Conservation (phyloP, 495 filamentous ascomycete species). For the Penicillium desertorum region DNA sequence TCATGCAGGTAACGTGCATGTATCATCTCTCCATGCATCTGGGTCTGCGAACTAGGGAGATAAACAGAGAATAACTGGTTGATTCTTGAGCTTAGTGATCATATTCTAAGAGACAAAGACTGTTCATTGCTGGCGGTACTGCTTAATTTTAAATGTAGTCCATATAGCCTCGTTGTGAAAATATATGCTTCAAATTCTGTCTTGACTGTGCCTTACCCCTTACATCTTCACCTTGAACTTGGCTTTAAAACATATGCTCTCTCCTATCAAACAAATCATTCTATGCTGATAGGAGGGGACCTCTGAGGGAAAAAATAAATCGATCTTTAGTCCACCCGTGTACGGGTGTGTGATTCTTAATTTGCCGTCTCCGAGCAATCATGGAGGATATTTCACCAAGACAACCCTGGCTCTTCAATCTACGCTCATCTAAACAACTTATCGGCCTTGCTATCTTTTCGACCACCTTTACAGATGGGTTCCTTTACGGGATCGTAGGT, state of each 20-base stretch:
- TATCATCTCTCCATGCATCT: constrained; percentile 1
- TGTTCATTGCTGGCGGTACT: neutral
- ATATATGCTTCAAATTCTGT: neutral
- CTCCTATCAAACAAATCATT: neutral
- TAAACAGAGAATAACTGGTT: neutral
- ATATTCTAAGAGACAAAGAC: no score
- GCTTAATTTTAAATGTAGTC: neutral
- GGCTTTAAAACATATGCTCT: neutral
- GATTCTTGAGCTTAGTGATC: neutral
- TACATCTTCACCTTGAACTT: neutral
- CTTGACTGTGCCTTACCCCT: constrained; percentile 3
- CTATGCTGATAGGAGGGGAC: neutral
- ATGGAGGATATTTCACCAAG: neutral
- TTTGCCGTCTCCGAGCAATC: neutral
- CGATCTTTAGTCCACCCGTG: neutral
- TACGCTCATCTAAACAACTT: constrained; percentile 10
- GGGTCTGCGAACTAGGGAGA: neutral
- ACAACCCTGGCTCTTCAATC: constrained; percentile 5
- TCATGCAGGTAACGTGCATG: neutral
- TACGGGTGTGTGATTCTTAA: neutral
- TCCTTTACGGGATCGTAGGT: constrained; percentile 11
- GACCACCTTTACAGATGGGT: constrained; percentile 11
- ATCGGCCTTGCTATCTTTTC: constrained; percentile 3
- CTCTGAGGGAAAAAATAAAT: neutral
- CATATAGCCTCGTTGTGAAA: neutral